phyloP scores from a whole-genome alignment of 805 yeast species.

The Lachancea meyersii region DNA sequence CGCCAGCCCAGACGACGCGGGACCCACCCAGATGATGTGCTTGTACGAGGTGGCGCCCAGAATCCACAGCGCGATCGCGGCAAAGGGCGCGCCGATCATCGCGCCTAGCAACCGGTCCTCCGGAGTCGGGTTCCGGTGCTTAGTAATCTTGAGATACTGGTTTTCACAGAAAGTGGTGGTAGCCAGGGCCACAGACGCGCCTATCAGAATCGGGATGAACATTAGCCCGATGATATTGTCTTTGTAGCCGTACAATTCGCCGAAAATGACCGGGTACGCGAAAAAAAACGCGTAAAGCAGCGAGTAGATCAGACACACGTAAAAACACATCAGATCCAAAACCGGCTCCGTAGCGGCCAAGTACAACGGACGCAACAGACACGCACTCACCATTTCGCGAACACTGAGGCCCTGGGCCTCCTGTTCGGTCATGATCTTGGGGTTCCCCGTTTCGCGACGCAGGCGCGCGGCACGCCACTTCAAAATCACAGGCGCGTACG shows the following conservation, averaged over 20 bases:
- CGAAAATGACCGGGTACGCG: constrained; percentile 88
- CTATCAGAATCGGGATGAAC: constrained; percentile 86
- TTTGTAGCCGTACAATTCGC: constrained; percentile 65
- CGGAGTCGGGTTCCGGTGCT: constrained; percentile 58
- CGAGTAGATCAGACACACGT: constrained; percentile 86
- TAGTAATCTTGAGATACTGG: constrained; percentile 46
- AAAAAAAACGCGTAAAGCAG: constrained; percentile 88
- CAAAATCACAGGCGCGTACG: constrained; percentile 78
- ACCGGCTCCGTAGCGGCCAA: constrained; percentile 80
- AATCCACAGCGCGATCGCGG: constrained; percentile 72
- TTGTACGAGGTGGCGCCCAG: constrained; percentile 73
- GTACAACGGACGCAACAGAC: constrained; percentile 73
- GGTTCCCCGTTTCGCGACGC: constrained; percentile 76
- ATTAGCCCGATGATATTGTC: constrained; percentile 79
- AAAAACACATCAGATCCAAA: constrained; percentile 72
- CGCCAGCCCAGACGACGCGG: constrained; percentile 71
- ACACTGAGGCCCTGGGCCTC: constrained; percentile 74
- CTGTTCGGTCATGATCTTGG: constrained; percentile 84
- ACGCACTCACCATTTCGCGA: constrained; percentile 62
- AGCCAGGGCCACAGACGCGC: constrained; percentile 65
- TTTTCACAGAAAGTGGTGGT: constrained; percentile 74
- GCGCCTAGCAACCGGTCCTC: constrained; percentile 79
- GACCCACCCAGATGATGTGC: constrained; percentile 72
- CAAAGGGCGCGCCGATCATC: constrained; percentile 76
- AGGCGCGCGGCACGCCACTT: constrained; percentile 57